Evolutionary conservation across 441 rosid species (phyloP), one percentile per base, ranked within the genome.

Genomic region (Populus hybrid): DNA sequence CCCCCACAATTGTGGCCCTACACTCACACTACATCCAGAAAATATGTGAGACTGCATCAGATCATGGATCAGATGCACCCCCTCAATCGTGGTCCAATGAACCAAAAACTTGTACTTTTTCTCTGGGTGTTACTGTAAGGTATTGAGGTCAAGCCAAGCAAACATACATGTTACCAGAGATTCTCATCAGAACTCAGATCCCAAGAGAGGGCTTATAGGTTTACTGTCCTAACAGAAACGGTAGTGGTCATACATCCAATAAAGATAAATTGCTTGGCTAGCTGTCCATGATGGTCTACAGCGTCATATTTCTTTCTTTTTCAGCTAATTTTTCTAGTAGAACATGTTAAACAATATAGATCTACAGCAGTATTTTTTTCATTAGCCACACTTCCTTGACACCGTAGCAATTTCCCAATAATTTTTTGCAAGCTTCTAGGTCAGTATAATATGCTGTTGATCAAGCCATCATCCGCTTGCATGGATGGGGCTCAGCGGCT

Each of bases 1-100:
- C 76, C 26, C 79, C 77, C 64, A 28, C 40, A 68, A 53, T n/a
- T 9, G 79, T 85, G 86, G 87, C 76, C 73, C 78, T 53, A 1
- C n/a, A 0, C 24, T 2, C 81, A 71, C 63, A 61, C 40, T 24
- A 1, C 26, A 1, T 7, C 16, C 26, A 28, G 18, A 65, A 14
- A 65, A 65, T 21, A 28, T 28, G 16, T 0, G 31, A 26, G 12
- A 9, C 16, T 65, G 36, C 14, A 28, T 28, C 29, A 28, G 29
- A 28, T 28, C 29, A 28, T 28, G 29, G 35, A 65, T 65, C 69
- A 65, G 69, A 65, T 28, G 36, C 69, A 26, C 59, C 73, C 56
- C 6, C 9, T 8, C 1, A 26, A 14, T 6, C 24, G 80, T 74
- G 77, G 80, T 78, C 84, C 84, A 38, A 11, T 53, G 23, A 69